Base-by-base conservation (phyloP, 73 alveolate species). In the Paramecium sexaurelia region DNA sequence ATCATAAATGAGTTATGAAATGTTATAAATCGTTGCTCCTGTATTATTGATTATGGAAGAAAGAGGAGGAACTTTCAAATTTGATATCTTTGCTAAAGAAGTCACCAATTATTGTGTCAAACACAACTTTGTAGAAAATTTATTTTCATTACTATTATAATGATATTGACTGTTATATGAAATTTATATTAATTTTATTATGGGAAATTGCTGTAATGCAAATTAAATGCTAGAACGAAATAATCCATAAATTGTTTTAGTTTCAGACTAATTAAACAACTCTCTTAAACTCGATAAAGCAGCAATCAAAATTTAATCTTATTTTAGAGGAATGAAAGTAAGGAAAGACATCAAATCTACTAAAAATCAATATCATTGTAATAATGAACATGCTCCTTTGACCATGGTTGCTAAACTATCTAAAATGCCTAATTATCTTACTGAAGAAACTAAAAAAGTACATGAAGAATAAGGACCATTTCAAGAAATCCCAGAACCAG, bases 301-400 rank as follows among this genome's bases (percentile, higher is more conserved):
- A 11, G 83, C 83, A 26, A 61, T 3, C 19, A 61, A 61, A 61
- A 61, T 41, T 1, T 11, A 41, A 78, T 56, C 90, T 9, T 78
- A 40, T 33, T 40, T 78, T 22, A 78, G 90, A 33, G 90, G 90
- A 24, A 40, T 39, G 55, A 78, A 43, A 24, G 51, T 45, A 3
- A 78, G 90, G 22, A 78, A 40, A 17, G 90, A 78, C 24, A 41
- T 78, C n/a, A 78, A 78, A 78, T 24, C 33, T 22, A 24, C 22
- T 24, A 37, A 43, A 78, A 78, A 78, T 39, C 22, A 78, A 41
- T 39, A 45, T 8, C 68, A 78, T 45, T 41, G 43, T 78, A 11
- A n/a, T 45, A 78, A 78, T 78, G 90, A 78, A 40, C 90, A 78
- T 43, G 40, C 90, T 2, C 90, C 90, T 8, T 24, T 78, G 40